These are phyloP conservation scores for Alternaria angustiovoidea DNA, from an alignment of 2,329 filamentous ascomycete genomes.

Conservation along the genomic window DNA sequence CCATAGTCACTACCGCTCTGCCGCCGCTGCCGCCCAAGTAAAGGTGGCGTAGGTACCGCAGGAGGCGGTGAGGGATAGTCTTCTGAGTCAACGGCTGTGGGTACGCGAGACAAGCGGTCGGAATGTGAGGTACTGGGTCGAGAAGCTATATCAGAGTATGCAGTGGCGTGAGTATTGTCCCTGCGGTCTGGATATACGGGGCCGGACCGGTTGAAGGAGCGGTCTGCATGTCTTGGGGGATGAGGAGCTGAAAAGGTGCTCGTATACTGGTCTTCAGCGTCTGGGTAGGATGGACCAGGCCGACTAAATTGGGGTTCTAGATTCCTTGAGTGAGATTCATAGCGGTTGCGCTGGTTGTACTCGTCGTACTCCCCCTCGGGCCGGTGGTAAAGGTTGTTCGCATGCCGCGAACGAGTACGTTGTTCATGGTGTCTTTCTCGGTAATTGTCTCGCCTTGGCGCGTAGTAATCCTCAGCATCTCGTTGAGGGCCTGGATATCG, in stretches of 20 bases:
- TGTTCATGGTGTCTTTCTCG: background rate
- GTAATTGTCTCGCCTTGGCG: slow-evolving; percentile 1
- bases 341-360: background rate
- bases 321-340: background rate
- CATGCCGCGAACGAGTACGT: background rate
- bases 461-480: background rate
- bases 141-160: slow-evolving; percentile 11
- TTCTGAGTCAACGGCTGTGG: slow-evolving; percentile 1
- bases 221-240: background rate
- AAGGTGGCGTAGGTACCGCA: background rate
- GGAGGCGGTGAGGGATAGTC: background rate
- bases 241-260: background rate
- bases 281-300: background rate
- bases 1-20: background rate
- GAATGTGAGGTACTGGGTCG: slow-evolving; percentile 5
- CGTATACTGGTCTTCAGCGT: background rate
- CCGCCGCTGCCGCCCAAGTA: background rate
- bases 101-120: background rate
- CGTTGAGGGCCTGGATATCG: background rate
- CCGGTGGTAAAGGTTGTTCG: background rate
- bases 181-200: background rate
- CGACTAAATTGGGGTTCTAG: background rate
- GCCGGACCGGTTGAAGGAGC: background rate
- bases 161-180: background rate
- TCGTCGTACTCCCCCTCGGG: background rate